These are phyloP conservation scores for Sugiyamaella neomexicana DNA, from an alignment of 1,139 yeast genomes.

Conservation along the genomic window DNA sequence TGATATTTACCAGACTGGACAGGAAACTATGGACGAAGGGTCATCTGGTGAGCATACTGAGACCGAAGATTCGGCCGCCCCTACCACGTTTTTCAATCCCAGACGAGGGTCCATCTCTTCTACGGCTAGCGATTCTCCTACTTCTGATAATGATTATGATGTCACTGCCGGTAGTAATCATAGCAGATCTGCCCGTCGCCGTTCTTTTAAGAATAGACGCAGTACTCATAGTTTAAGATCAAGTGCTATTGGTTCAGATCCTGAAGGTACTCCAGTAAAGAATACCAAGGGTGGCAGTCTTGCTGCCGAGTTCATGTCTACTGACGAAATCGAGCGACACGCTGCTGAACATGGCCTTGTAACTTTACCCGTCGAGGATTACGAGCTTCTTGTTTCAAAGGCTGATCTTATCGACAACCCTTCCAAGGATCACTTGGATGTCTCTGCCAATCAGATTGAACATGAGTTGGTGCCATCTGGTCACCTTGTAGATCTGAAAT, in stretches of 20 bases:
- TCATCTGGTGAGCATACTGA: slow-evolving; percentile 41
- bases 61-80: slow-evolving; percentile 35
- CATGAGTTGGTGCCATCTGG: slow-evolving; percentile 22
- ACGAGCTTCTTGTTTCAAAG: slow-evolving; percentile 36
- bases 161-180: slow-evolving; percentile 12
- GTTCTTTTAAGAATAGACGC: slow-evolving; percentile 21
- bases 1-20: slow-evolving; percentile 38
- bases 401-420: slow-evolving; percentile 19
- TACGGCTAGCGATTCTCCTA: slow-evolving; percentile 13
- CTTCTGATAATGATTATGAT: slow-evolving; percentile 15
- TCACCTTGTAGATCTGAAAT: not conserved
- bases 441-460: slow-evolving; percentile 40
- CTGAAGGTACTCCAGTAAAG: slow-evolving; percentile 27
- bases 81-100: slow-evolving; percentile 17
- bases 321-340: slow-evolving; percentile 48
- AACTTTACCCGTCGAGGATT: slow-evolving; percentile 51
- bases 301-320: slow-evolving; percentile 39
- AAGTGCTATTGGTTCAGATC: slow-evolving; percentile 19
- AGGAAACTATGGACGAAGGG: slow-evolving; percentile 37
- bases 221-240: slow-evolving; percentile 21
- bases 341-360: slow-evolving; percentile 53
- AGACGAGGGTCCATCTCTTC: slow-evolving; percentile 16
- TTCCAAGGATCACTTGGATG: slow-evolving; percentile 17
- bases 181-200: slow-evolving; percentile 15
- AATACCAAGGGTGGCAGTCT: slow-evolving; percentile 21